Evolutionary conservation across 2,329 filamentous ascomycete genomes (phyloP), one percentile per base, ranked within the genome.

Genomic region (Aspergillus brasiliensis): DNA sequence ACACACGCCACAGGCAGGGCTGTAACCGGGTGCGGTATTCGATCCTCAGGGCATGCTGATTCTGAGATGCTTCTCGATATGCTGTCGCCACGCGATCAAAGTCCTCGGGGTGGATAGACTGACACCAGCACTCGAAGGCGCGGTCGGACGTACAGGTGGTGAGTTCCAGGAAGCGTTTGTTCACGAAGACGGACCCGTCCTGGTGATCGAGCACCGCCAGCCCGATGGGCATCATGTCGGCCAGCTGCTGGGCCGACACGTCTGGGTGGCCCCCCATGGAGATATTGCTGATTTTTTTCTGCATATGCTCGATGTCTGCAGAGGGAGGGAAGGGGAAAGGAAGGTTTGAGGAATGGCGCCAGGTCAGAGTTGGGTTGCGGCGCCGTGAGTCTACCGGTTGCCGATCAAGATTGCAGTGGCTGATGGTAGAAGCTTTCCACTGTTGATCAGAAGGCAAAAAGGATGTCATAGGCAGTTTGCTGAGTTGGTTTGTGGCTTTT

Each of bases 151-250:
- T 13, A 10, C 48, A 52, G 13, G 63, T 57, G 7, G 65, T 62
- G 8, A 69, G 53, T 10, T 65, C 58, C 4, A 59, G 59, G 51
- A 72, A 71, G 1, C 64, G 65, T 2, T 60, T 58, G 38, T 70
- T 72, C 6, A 57, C 48, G 17, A 65, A 70, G 11, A 69, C 51
- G 5, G 57, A 28, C 25, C 67, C 56, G 28, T 71, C 64, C 51
- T 46, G 44, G 17, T 62, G 34, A 51, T 66, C 64, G 38, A 71
- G 51, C 21, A 72, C 63, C 1, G 65, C 68, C 17, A 71, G 25
- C 5, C 67, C 67, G 34, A 54, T 63, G 5, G 70, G 70, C 3
- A 71, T 54, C 1, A 69, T 63, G 51, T 72, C 66, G n/a, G 67
- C 69, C 44, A 72, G 65, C 54, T 71, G 60, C 40, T 72, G 65